A percentile compares a stretch with the other conserved stretches of the same genome.
Conservation (phyloP, 1,284 basidiomycete species). For the Psilocybe mexicana region DNA sequence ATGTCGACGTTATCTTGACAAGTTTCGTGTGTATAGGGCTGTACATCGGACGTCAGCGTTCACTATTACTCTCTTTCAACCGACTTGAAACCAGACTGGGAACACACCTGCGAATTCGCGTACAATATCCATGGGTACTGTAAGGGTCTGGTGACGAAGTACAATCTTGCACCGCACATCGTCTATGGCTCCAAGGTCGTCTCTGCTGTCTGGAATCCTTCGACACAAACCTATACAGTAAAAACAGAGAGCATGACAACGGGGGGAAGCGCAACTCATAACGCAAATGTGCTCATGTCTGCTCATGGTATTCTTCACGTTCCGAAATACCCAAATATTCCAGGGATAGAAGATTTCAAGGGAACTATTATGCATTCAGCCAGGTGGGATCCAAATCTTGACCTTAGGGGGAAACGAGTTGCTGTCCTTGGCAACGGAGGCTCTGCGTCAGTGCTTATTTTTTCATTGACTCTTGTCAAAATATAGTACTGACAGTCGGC, state of each 20-base stretch:
- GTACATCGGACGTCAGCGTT: conserved; percentile 33
- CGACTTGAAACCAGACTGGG: conserved; percentile 37
- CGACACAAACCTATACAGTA: conserved; percentile 35
- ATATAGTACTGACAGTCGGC: not conserved
- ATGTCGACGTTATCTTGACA: conserved; percentile 16
- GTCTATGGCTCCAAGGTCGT: conserved; percentile 38
- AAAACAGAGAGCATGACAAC: conserved; percentile 30
- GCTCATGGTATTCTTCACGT: conserved; percentile 44
- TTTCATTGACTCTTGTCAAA: not conserved
- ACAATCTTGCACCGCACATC: conserved; percentile 28
- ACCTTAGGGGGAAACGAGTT: conserved; percentile 43
- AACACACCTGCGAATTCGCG: conserved; percentile 29
- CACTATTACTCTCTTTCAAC: conserved; percentile 41
- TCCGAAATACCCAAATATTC: conserved; percentile 39
- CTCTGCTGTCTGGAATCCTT: conserved; percentile 41
- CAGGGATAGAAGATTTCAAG: conserved; percentile 42
- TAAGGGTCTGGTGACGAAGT: conserved; percentile 31
- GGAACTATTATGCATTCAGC: conserved; percentile 51
- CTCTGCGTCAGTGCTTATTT: conserved; percentile 43
- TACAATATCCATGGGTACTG: conserved; percentile 37
- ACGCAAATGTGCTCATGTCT: conserved; percentile 41
- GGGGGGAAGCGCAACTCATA: conserved; percentile 18
- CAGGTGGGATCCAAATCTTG: conserved; percentile 44
- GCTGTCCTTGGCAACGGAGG: conserved; percentile 56
- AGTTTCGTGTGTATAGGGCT: conserved; percentile 26